Evolutionary conservation across 257 asterid species (phyloP), one percentile per base, ranked within the genome.

Genomic region (Salvia splendens): DNA sequence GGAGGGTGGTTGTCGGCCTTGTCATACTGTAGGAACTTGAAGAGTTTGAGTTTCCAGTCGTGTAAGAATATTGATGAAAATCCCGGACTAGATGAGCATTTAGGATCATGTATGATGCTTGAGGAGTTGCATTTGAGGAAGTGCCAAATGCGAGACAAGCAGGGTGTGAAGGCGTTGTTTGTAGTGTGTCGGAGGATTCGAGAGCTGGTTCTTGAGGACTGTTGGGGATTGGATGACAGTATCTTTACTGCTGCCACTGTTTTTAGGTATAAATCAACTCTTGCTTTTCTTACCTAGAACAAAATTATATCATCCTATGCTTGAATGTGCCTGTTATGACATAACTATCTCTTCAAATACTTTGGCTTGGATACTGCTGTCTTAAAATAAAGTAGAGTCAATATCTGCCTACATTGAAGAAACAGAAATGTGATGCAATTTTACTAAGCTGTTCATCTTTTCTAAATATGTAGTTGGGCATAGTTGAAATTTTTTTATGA

Each of bases 1-100:
- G 92, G 82, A 40, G 99, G 99, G 9, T 93, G 99, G 99, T 64
- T 93, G 74, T 81, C 99, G 12, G 95, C 95, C 33, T 72, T 93
- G 73, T 84, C 95, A 0, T 90, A 75, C 72, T 93, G 95, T 65
- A 79, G 68, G 58, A 93, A 90, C 76, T 76, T 93, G 86, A 93
- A 90, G 86, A 85, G 85, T 59, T 78, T 93, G 75, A 93, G 80
- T 69, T 86, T 90, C 71, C 80, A 75, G 57, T 88, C 92, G 4
- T 93, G 95, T 72, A 80, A 70, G 85, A 76, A 64, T 52, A 60
- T 93, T 59, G 99, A 90, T 73, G 64, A 75, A 6, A 75, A 76
- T 83, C 97, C 99, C 0, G 97, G 95, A 41, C 84, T 81, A 9
- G 92, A 85, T 60, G 95, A 88, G 81, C 85, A 88, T 84, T 69